Evolutionary conservation across 2,329 filamentous ascomycete genomes (phyloP).

Genomic region (Lecanoromycetidae sp.): DNA sequence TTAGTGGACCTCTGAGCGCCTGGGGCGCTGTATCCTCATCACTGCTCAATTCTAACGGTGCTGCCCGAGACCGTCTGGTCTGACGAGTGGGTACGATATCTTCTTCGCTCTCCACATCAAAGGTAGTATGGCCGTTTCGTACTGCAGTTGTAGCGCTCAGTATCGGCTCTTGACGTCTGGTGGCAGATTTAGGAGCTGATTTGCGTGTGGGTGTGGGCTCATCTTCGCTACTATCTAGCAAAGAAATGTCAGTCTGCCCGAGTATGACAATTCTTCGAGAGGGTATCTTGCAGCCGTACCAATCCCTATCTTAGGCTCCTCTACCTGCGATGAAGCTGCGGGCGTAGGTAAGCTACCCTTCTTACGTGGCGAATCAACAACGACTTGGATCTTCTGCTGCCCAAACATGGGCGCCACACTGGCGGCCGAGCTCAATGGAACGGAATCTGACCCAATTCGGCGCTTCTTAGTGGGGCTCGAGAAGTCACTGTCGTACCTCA

Average conservation of each 20-base stretch:
- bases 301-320: neutral
- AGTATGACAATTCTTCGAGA: no score
- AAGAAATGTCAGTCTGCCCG: neutral
- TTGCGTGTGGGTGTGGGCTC: neutral
- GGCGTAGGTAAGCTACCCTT: slow-evolving; percentile 15
- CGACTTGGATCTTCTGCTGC: neutral
- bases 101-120: neutral
- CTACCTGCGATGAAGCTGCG: slow-evolving; percentile 15
- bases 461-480: slow-evolving; percentile 15
- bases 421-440: neutral
- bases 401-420: neutral
- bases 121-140: neutral
- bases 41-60: slow-evolving; percentile 1
- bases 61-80: neutral
- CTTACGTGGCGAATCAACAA: slow-evolving; percentile 2
- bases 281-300: no score
- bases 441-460: neutral
- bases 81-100: slow-evolving; percentile 4
- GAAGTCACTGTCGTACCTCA: slow-evolving; percentile 10
- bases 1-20: neutral
- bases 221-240: neutral
- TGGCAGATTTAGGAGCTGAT: neutral
- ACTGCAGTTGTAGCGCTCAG: neutral
- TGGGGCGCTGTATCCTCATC: slow-evolving; percentile 2
- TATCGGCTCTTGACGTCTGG: neutral